Conservation (phyloP, 176 grass and related monocot species). For the Hyparrhenia diplandra region DNA sequence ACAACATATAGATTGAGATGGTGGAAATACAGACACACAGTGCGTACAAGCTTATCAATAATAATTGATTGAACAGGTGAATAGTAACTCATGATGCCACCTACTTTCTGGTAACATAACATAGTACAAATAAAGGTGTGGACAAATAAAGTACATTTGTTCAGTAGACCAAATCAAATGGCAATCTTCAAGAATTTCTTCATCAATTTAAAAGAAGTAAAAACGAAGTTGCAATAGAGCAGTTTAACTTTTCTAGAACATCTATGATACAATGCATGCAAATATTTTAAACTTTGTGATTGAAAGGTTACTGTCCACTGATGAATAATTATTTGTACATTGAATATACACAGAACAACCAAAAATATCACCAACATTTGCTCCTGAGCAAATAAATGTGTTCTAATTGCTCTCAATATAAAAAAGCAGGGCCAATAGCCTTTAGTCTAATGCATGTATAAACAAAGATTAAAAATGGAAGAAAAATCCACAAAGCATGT, state of each 20-base stretch:
- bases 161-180: neutral
- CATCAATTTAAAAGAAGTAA: neutral
- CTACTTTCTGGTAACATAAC: neutral
- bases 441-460: neutral
- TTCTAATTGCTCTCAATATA: neutral
- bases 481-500: neutral
- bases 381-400: slow-evolving; percentile 1
- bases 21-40: slow-evolving; percentile 27
- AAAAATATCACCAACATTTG: neutral
- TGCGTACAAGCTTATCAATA: neutral
- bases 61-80: slow-evolving; percentile 12
- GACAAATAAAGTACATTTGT: neutral
- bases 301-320: neutral
- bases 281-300: neutral
- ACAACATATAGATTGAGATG: slow-evolving; percentile 8
- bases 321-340: slow-evolving; percentile 1
- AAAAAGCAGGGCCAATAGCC: neutral
- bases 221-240: neutral
- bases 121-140: slow-evolving; percentile 19
- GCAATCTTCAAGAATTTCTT: slow-evolving; percentile 3
- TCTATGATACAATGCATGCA: neutral
- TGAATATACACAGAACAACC: slow-evolving; percentile 13
- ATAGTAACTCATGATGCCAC: neutral
- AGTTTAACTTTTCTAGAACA: neutral
- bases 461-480: neutral